These are phyloP conservation scores for Oryza nivara DNA, from an alignment of 176 grass and related monocot species.

Conservation along the genomic window DNA sequence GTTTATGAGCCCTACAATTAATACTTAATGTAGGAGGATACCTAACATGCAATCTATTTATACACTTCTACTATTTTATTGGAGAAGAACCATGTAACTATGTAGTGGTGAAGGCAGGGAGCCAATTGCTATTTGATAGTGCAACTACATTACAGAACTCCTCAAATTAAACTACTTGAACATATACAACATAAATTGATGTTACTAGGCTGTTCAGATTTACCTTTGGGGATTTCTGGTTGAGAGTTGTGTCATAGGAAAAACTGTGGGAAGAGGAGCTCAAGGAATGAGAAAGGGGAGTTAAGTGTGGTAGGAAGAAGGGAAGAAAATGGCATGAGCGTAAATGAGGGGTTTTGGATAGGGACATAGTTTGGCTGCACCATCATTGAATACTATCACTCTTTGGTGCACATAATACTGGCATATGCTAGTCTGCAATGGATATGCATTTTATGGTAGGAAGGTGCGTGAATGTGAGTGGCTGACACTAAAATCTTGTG, in stretches of 20 bases:
- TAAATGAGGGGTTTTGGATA: background rate
- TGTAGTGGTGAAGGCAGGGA: background rate
- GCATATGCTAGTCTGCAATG: slow-evolving; percentile 6
- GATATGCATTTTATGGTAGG: background rate
- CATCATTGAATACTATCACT: background rate
- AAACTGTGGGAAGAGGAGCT: slow-evolving; percentile 14
- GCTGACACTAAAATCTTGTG: background rate
- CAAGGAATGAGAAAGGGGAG: background rate
- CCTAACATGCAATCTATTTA: background rate
- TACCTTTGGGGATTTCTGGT: slow-evolving; percentile 23
- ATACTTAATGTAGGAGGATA: background rate
- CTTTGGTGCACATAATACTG: background rate
- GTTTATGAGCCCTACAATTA: background rate
- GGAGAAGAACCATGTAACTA: background rate
- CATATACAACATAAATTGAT: background rate
- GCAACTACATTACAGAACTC: background rate
- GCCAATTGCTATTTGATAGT: slow-evolving; percentile 6
- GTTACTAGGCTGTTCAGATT: background rate
- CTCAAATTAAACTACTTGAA: background rate
- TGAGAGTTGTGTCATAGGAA: background rate
- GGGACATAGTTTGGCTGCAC: background rate
- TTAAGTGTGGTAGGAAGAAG: background rate
- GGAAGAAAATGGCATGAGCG: background rate
- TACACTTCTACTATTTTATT: background rate
- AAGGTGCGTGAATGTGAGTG: background rate